phyloP scores from a whole-genome alignment of 176 grass and related monocot genomes.

The Musa troglodytarum region DNA sequence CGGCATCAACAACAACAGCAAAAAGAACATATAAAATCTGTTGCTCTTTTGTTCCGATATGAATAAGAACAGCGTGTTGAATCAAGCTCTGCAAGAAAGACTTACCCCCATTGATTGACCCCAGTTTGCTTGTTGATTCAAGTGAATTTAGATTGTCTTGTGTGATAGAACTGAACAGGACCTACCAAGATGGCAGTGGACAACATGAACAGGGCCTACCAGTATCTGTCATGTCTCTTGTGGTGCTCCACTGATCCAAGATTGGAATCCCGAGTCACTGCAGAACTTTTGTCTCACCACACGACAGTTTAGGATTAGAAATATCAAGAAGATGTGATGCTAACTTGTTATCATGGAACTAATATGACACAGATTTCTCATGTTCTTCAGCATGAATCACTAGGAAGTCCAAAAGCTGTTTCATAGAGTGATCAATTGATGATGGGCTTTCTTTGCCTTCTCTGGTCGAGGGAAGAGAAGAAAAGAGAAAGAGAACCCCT shows the following conservation, averaged over 20 bases:
- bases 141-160: too few relatives aligned
- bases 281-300: background rate
- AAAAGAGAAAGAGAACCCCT: slow-evolving; percentile 11
- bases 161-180: too few relatives aligned
- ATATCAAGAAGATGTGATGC: background rate
- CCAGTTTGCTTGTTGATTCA: too few relatives aligned
- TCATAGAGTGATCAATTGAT: background rate
- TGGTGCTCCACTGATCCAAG: slow-evolving; percentile 1
- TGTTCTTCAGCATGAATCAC: too few relatives aligned
- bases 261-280: background rate
- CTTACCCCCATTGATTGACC: too few relatives aligned
- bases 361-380: too few relatives aligned
- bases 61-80: too few relatives aligned
- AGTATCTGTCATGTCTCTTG: background rate
- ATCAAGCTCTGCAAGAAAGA: too few relatives aligned
- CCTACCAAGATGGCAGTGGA: too few relatives aligned
- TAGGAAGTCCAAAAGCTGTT: background rate
- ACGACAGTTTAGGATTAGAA: background rate
- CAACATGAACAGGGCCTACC: background rate
- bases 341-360: background rate
- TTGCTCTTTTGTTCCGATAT: too few relatives aligned
- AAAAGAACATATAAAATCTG: too few relatives aligned
- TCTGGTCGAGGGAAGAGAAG: background rate
- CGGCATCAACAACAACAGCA: too few relatives aligned
- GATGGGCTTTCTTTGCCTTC: slow-evolving; percentile 1